phyloP scores from a whole-genome alignment of 768 basidiomycete genomes.

The Mycena rebaudengoi region DNA sequence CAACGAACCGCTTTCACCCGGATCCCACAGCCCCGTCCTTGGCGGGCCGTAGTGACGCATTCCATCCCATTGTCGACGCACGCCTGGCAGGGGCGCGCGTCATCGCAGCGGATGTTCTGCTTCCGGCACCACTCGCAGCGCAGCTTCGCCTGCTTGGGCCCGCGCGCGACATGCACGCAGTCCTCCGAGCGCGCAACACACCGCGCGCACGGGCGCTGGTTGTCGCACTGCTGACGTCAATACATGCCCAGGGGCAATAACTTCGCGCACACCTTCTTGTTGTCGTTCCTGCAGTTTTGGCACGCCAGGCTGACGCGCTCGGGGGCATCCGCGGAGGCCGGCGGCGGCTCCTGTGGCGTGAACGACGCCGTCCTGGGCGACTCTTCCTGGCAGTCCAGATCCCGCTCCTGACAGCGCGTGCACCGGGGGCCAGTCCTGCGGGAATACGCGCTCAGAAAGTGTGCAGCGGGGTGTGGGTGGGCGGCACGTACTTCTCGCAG shows the following conservation, averaged over 20 bases:
- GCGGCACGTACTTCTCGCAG: conserved; percentile 46
- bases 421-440: conserved; percentile 50
- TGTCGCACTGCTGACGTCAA: conserved; percentile 57
- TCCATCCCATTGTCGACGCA: conserved; percentile 12
- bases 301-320: conserved; percentile 70
- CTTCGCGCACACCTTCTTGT: conserved; percentile 62
- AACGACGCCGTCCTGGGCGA: conserved; percentile 32
- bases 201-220: conserved; percentile 68
- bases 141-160: conserved; percentile 64
- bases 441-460: neutral
- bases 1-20: conserved; percentile 66
- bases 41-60: conserved; percentile 8
- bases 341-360: conserved; percentile 33
- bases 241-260: neutral
- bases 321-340: conserved; percentile 36
- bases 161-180: conserved; percentile 64
- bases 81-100: conserved; percentile 12
- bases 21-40: conserved; percentile 63
- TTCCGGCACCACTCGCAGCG: conserved; percentile 58
- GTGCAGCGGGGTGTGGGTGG: neutral
- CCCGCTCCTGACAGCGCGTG: conserved; percentile 59
- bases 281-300: conserved; percentile 66
- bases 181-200: conserved; percentile 63
- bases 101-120: conserved; percentile 22
- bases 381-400: conserved; percentile 61